Evolutionary conservation across 106 monocot genomes (phyloP).

Genomic region (Dioscorea alata): DNA sequence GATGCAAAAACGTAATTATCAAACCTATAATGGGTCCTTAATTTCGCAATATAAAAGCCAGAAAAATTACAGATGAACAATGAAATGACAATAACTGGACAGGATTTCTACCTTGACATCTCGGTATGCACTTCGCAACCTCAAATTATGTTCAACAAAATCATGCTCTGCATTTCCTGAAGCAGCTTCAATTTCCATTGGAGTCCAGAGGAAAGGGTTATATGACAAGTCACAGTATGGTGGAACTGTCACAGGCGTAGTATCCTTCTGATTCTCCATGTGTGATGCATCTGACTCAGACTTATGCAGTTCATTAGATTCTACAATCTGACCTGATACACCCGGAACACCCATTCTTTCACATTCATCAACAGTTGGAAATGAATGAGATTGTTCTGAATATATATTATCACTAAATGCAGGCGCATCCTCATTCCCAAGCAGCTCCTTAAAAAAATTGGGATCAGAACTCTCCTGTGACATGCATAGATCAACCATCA

Average conservation of each 20-base stretch:
- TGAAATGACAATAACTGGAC: too few species aligned
- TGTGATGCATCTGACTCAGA: conserved; percentile 7
- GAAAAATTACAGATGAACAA: too few species aligned
- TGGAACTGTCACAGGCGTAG: not conserved
- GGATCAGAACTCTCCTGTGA: conserved; percentile 48
- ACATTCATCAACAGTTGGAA: not conserved
- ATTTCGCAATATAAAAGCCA: too few species aligned
- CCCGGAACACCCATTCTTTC: not conserved
- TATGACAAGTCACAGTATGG: conserved; percentile 14
- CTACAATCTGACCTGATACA: not conserved
- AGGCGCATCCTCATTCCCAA: conserved; percentile 29
- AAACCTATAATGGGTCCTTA: too few species aligned
- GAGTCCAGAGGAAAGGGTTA: conserved; percentile 72
- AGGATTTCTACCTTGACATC: conserved; percentile 63
- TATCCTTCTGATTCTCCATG: conserved; percentile 4
- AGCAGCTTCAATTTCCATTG: conserved; percentile 61
- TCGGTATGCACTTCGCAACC: conserved; percentile 69
- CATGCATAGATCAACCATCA: conserved; percentile 7
- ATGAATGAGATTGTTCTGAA: conserved; percentile 1
- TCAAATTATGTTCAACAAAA: conserved; percentile 59
- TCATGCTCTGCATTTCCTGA: conserved; percentile 63
- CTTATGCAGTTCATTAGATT: not conserved
- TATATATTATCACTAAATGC: conserved; percentile 2
- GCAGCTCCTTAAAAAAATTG: conserved; percentile 54
- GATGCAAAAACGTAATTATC: too few species aligned